Evolutionary conservation across 2,329 filamentous ascomycete genomes (phyloP), one percentile per base, ranked within the genome.

Genomic region (Elsinoe ampelina): DNA sequence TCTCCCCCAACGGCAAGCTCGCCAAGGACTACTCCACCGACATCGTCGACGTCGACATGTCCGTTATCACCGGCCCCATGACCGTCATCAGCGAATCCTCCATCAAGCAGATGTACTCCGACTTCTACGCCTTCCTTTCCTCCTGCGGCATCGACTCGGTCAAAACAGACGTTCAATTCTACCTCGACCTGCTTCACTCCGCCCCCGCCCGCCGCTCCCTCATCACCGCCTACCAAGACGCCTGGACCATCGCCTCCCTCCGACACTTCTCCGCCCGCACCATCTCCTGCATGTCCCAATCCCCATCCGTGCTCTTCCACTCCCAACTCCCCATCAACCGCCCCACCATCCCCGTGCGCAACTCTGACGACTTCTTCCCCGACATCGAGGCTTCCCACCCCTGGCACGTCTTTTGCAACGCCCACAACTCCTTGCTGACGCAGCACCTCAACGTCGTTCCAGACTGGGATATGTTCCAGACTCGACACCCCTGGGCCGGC

Each of bases 351-450:
- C 75, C 91, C 0, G 80, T 90, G 15, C 86, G 93, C 47, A 97
- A 95, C 71, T 95, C 88, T 0, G 91, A 85, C 60, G 87, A 97
- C 71, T 98, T 91, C 76, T 96, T 95, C 70, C 93, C 93, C 0
- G 82, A 90, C 43, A 80, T 90, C 3, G 81, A 85, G 0, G 80
- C 82, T 0, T 89, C 86, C 5, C 93, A 98, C 60, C 82, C 91
- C 0, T 98, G 93, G 92, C 93, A 98, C 69, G 80, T 97, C 35
- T 98, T 95, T 77, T 83, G 86, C 61, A 98, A 97, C 67, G 92
- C 92, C 0, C 87, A 96, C 71, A 96, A 95, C 68, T 79, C 82
- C 32, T 76, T 97, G 0, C 75, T 97, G 12, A 91, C 86, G 1
- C 84, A 89, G 61, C 85, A 93, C 65, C 76, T 97, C 32, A 95